phyloP scores from a whole-genome alignment of 2,329 filamentous ascomycete species.

The Colletotrichum paranaense region DNA sequence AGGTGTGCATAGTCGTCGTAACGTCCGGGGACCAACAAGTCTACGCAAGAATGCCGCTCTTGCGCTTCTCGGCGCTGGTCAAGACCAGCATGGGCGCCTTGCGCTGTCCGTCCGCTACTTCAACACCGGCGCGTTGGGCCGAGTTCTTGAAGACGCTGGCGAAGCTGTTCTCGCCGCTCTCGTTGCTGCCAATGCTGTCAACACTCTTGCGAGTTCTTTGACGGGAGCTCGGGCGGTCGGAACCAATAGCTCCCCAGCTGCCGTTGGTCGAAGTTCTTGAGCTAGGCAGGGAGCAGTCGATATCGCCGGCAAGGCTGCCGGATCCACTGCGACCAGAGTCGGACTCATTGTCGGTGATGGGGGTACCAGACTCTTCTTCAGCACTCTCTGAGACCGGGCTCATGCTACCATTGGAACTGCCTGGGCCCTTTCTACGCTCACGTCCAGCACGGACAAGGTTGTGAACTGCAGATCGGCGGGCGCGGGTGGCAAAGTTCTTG shows the following conservation, averaged over 20 bases:
- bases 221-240: conserved; percentile 80
- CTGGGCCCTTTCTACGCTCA: conserved; percentile 83
- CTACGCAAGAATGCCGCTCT: conserved; percentile 61
- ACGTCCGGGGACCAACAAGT: conserved; percentile 24
- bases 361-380: conserved; percentile 71
- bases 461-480: conserved; percentile 90
- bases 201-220: conserved; percentile 73
- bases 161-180: conserved; percentile 68
- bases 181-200: conserved; percentile 74
- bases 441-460: conserved; percentile 91
- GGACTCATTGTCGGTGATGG: conserved; percentile 79
- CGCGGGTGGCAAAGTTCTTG: conserved; percentile 95
- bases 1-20: conserved; percentile 37
- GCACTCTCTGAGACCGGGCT: conserved; percentile 88
- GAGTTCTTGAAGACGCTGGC: conserved; percentile 74
- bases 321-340: conserved; percentile 79
- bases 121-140: conserved; percentile 63
- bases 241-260: conserved; percentile 83
- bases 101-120: conserved; percentile 72
- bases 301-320: conserved; percentile 82
- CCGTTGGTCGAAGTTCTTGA: conserved; percentile 81
- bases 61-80: conserved; percentile 91
- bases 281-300: conserved; percentile 75
- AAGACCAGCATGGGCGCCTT: conserved; percentile 89
- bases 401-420: conserved; percentile 79